These are phyloP conservation scores for Omphalotus guepiniiformis DNA, from an alignment of 768 basidiomycete genomes.

Conservation along the genomic window DNA sequence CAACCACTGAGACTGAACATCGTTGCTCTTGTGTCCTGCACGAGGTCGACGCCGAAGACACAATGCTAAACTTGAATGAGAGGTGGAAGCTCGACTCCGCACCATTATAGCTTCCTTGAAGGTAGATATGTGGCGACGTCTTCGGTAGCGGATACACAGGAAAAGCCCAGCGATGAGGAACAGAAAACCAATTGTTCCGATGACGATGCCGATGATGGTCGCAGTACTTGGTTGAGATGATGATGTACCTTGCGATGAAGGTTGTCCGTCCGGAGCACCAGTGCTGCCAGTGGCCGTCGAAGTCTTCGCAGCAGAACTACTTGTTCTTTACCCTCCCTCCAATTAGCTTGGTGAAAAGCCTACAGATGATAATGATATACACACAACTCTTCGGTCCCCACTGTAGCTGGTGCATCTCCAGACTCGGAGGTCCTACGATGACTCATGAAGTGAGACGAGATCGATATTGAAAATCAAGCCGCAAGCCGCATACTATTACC, in stretches of 20 bases:
- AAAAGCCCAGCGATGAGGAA: not conserved
- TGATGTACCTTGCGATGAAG: not conserved
- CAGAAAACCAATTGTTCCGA: not conserved
- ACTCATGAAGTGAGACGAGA: too few relatives aligned
- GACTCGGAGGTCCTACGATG: too few relatives aligned
- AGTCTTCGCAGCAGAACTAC: not conserved
- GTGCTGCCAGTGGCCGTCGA: not conserved
- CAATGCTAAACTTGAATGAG: too few relatives aligned
- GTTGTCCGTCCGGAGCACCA: too few relatives aligned
- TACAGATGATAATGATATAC: not conserved
- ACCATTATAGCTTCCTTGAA: not conserved
- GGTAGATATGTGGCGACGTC: not conserved
- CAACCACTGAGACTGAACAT: too few relatives aligned
- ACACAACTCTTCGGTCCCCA: too few relatives aligned
- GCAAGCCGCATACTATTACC: too few relatives aligned
- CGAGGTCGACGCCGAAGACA: too few relatives aligned
- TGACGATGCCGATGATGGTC: slow-evolving; percentile 1
- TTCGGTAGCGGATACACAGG: slow-evolving; percentile 4
- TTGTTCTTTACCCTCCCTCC: not conserved
- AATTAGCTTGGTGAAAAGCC: too few relatives aligned
- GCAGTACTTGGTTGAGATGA: not conserved
- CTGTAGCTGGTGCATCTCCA: too few relatives aligned
- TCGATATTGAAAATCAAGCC: too few relatives aligned
- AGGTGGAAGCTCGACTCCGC: not conserved
- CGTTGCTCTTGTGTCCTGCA: too few relatives aligned